Conservation (phyloP, 2,329 filamentous ascomycete species). For the Fusarium pseudonygamai region DNA sequence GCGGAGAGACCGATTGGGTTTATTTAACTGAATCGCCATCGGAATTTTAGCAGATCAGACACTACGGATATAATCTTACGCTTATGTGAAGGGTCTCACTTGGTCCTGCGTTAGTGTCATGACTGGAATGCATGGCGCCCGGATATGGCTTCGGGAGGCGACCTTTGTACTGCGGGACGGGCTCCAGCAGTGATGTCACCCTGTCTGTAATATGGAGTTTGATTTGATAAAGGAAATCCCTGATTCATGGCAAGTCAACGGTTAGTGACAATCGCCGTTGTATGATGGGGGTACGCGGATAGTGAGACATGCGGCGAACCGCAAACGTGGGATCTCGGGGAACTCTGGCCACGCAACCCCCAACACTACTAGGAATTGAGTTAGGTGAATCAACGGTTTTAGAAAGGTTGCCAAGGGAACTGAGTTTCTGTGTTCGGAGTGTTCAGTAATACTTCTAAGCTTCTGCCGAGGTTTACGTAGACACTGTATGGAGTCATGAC, state of each 20-base stretch:
- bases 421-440: background rate
- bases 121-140: constrained; percentile 16
- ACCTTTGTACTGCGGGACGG: background rate
- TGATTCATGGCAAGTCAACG: background rate
- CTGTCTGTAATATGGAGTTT: rapidly evolving
- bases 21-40: background rate
- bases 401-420: background rate
- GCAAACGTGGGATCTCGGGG: background rate
- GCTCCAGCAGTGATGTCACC: background rate
- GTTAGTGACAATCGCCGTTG: background rate
- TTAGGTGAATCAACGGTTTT: background rate
- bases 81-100: background rate
- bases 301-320: background rate
- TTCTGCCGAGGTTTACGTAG: background rate
- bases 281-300: no score
- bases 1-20: background rate
- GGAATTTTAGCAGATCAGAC: background rate
- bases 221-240: background rate
- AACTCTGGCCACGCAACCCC: background rate
- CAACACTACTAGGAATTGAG: no score
- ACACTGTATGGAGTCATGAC: background rate
- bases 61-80: background rate
- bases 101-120: background rate
- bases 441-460: background rate
- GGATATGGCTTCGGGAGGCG: constrained; percentile 3